Evolutionary conservation across 345 rosid genomes (phyloP).

Genomic region (Arabidopsis suecica): DNA sequence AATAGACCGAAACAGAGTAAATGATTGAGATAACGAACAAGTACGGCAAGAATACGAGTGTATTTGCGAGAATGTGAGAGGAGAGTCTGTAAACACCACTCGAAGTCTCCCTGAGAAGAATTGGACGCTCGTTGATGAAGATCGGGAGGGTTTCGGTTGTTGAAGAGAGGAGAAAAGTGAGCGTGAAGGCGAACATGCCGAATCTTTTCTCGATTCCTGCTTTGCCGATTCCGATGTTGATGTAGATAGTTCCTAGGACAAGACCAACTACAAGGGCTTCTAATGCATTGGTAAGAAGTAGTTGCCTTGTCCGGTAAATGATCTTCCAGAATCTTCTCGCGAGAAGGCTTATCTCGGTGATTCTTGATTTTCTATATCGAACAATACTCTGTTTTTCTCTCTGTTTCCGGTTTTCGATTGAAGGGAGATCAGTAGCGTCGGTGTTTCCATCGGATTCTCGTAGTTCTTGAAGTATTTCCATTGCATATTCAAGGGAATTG

Average conservation of each 20-base stretch:
- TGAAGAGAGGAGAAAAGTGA: conserved; percentile 91
- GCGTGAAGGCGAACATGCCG: conserved; percentile 92
- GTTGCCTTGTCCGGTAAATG: conserved; percentile 84
- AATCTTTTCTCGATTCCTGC: conserved; percentile 81
- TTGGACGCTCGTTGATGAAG: conserved; percentile 89
- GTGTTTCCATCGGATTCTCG: conserved; percentile 42
- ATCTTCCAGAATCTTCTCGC: conserved; percentile 76
- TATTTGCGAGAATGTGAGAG: conserved; percentile 79
- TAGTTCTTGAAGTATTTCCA: conserved; percentile 80
- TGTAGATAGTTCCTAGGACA: conserved; percentile 85
- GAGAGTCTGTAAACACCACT: conserved; percentile 87
- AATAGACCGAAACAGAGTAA: conserved; percentile 76
- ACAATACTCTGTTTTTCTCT: conserved; percentile 20
- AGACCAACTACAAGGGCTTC: conserved; percentile 93
- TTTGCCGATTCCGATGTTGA: conserved; percentile 71
- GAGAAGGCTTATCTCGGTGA: conserved; percentile 62
- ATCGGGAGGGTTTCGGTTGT: conserved; percentile 94
- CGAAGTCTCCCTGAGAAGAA: conserved; percentile 76
- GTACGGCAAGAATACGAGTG: conserved; percentile 88
- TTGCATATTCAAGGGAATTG: conserved; percentile 80
- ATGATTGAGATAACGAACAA: conserved; percentile 64
- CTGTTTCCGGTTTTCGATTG: background rate
- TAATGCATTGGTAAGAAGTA: conserved; percentile 74
- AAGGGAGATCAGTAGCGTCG: conserved; percentile 32
- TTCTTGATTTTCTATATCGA: conserved; percentile 63